Evolutionary conservation across 164 flowering plant genomes (phyloP), one percentile per base, ranked within the genome.

Genomic region (Hamamelis virginiana): DNA sequence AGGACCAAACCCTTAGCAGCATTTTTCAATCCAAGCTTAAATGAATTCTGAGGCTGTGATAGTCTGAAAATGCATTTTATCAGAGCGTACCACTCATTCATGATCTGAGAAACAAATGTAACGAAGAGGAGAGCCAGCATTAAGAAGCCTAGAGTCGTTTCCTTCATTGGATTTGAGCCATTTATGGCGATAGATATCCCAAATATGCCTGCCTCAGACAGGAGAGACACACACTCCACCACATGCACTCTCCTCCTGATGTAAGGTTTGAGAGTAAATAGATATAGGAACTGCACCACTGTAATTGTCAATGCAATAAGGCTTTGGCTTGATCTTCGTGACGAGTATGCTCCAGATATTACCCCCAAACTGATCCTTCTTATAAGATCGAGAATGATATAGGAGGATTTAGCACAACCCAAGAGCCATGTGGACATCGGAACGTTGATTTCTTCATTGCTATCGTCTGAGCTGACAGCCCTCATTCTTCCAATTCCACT

Each of bases 41-140:
- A 73, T 8, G 89, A 84, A 50, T 82, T 71, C 21, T 70, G 60
- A 16, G 85, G 74, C 11, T 75, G 79, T 18, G 84, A 79, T 27
- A 87, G 77, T 66, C 73, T 72, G 47, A 81, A 41, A 5, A 85
- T 65, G 66, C 74, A 73, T 44, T 68, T 82, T 23, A 84, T 78
- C 51, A 85, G 68, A 43, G 83, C 80, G 69, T 82, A 75, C 89
- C 91, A 87, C 74, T 85, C 86, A 48, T 82, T 85, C 53, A 77
- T 69, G 14, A 81, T 71, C 28, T 84, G 91, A 53, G 79, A 69
- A 43, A 78, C 59, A 62, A 84, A 85, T 67, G 78, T 77, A 13
- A 80, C 63, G 68, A 84, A 72, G 50, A 87, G 73, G 55, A 87
- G 85, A 48, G 74, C 71, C 12, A 84, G 50, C 89, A 85, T 84